A percentile compares a stretch with the other conserved stretches of the same genome.
Conservation (phyloP, 106 monocot genomes). For the Narthecium ossifragum region DNA sequence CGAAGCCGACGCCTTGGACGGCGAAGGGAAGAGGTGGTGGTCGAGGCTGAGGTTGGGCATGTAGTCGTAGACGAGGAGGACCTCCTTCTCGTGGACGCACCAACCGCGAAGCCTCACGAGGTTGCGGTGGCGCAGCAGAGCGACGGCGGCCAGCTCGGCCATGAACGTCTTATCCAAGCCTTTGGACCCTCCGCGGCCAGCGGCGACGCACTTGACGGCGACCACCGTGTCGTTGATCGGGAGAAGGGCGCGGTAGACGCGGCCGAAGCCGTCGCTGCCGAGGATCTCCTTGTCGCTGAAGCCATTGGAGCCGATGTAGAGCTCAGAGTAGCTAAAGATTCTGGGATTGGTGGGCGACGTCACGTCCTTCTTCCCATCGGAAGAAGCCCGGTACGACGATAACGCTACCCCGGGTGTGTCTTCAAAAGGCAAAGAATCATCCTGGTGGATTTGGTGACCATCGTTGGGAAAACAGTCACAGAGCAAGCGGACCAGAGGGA, state of each 20-base stretch:
- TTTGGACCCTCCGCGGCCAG: slow-evolving; percentile 12
- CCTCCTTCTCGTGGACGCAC: slow-evolving; percentile 63
- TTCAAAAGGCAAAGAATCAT: slow-evolving; percentile 25
- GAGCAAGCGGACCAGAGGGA: slow-evolving; percentile 17
- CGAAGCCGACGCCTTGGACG: too few relatives aligned
- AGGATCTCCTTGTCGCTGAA: slow-evolving; percentile 70
- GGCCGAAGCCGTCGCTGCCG: slow-evolving; percentile 79
- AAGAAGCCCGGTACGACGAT: too few relatives aligned
- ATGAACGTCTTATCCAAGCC: slow-evolving; percentile 63
- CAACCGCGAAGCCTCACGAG: slow-evolving; percentile 83
- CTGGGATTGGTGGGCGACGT: slow-evolving; percentile 34
- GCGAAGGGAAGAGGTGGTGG: slow-evolving; percentile 53
- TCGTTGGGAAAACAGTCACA: not conserved
- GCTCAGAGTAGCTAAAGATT: slow-evolving; percentile 83
- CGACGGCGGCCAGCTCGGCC: slow-evolving; percentile 83
- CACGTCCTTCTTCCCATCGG: not conserved
- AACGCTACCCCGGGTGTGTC: slow-evolving; percentile 71
- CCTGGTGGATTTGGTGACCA: not conserved
- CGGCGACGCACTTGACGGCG: slow-evolving; percentile 77
- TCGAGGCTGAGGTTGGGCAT: slow-evolving; percentile 93
- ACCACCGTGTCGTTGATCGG: slow-evolving; percentile 58
- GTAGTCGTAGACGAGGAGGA: slow-evolving; percentile 90
- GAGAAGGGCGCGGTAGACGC: slow-evolving; percentile 67
- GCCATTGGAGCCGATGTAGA: slow-evolving; percentile 76
- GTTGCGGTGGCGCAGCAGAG: slow-evolving; percentile 96